Percentiles rank a stretch among this genome's conserved stretches.
Conservation (phyloP, 2,329 filamentous ascomycete genomes). For the Teratosphaeria nubilosa region DNA sequence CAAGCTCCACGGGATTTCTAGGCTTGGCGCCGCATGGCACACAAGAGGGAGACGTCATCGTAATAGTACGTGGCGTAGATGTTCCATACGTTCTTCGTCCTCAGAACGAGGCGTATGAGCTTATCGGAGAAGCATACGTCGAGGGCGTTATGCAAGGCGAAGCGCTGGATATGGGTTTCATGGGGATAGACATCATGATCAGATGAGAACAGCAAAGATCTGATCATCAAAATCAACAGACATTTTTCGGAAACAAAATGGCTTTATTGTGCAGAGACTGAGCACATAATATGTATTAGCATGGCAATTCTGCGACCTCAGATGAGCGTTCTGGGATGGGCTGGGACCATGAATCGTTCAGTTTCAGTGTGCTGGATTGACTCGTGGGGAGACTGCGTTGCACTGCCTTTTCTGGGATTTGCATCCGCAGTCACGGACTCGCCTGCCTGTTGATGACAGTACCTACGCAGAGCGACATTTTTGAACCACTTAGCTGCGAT, state of each 20-base stretch:
- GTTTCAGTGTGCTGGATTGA: not conserved
- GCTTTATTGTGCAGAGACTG: too few species aligned
- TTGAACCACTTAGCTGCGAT: not conserved
- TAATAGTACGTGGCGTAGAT: slow-evolving; percentile 16
- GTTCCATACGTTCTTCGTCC: slow-evolving; percentile 18
- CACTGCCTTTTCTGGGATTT: not conserved
- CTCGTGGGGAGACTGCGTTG: not conserved
- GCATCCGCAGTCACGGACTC: not conserved
- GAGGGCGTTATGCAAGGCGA: slow-evolving; percentile 26
- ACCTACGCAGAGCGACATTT: not conserved
- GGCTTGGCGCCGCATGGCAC: slow-evolving; percentile 19
- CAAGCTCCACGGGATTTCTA: slow-evolving; percentile 17
- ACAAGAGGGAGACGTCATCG: slow-evolving; percentile 19
- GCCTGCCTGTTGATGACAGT: not conserved
- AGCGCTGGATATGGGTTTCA: slow-evolving; percentile 13
- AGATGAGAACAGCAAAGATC: slow-evolving; percentile 9
- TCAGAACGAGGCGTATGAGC: slow-evolving; percentile 11
- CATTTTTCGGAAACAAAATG: too few species aligned
- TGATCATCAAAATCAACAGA: not conserved
- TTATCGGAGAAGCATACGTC: slow-evolving; percentile 25
- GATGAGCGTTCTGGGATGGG: too few species aligned
- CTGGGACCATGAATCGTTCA: not conserved
- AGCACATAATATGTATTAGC: too few species aligned
- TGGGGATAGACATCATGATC: slow-evolving; percentile 13
- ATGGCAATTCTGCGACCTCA: too few species aligned